phyloP scores from a whole-genome alignment of 169 alveolate species.

The Theileria equi region DNA sequence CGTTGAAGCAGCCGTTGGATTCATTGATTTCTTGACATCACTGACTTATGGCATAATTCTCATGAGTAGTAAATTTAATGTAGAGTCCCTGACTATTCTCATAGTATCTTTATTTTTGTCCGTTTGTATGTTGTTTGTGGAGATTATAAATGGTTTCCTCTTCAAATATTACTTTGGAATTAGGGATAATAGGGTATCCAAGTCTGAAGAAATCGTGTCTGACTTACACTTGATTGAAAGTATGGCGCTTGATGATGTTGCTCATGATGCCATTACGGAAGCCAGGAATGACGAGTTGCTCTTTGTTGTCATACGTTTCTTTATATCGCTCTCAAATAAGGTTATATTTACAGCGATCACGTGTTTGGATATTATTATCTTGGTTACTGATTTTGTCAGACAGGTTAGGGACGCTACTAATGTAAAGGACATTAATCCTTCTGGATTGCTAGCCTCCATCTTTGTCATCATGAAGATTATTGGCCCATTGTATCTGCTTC shows the following conservation, averaged over 20 bases:
- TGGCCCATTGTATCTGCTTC: slow-evolving; percentile 27
- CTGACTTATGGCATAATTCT: slow-evolving; percentile 14
- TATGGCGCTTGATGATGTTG: slow-evolving; percentile 41
- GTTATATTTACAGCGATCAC: not conserved
- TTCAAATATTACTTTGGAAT: slow-evolving; percentile 14
- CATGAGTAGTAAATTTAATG: not conserved
- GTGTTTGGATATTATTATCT: slow-evolving; percentile 9
- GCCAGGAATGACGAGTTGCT: slow-evolving; percentile 40
- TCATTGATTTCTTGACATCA: slow-evolving; percentile 10
- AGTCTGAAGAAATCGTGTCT: slow-evolving; percentile 25
- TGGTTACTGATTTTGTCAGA: slow-evolving; percentile 27
- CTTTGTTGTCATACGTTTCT: slow-evolving; percentile 16
- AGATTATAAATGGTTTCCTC: slow-evolving; percentile 31
- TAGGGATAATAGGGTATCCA: slow-evolving; percentile 40
- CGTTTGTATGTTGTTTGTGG: slow-evolving; percentile 11
- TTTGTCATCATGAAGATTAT: slow-evolving; percentile 17
- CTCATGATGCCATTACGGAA: slow-evolving; percentile 30
- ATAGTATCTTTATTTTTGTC: slow-evolving; percentile 1
- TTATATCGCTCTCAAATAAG: slow-evolving; percentile 21
- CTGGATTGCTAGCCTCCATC: slow-evolving; percentile 31
- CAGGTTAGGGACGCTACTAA: slow-evolving; percentile 7
- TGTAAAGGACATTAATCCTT: slow-evolving; percentile 13
- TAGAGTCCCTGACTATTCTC: not conserved
- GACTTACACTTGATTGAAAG: slow-evolving; percentile 9
- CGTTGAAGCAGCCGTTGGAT: slow-evolving; percentile 22